phyloP scores from a whole-genome alignment of 2,329 filamentous ascomycete genomes.

The Pseudogymnoascus sp. region DNA sequence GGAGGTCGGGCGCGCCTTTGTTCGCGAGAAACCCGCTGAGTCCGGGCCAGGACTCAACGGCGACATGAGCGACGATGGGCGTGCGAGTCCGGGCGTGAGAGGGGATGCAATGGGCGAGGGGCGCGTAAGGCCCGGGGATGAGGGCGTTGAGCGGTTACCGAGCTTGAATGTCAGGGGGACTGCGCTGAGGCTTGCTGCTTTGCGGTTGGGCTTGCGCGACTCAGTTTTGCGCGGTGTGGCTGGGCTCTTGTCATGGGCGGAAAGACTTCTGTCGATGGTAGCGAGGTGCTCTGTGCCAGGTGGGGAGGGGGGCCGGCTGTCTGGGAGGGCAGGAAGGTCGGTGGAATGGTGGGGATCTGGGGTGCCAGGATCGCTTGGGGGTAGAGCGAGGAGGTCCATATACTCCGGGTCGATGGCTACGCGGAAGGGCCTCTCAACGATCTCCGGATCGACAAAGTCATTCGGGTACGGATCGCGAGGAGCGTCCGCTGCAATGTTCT shows the following conservation, averaged over 20 bases:
- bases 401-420: conserved; percentile 61
- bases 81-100: conserved; percentile 24
- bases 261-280: conserved; percentile 29
- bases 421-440: conserved; percentile 51
- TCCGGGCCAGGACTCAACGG: not conserved
- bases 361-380: conserved; percentile 51
- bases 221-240: not conserved
- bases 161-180: conserved; percentile 50
- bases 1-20: conserved; percentile 42
- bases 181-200: conserved; percentile 42
- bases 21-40: not conserved
- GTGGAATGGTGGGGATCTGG: conserved; percentile 33
- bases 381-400: conserved; percentile 57
- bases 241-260: not conserved
- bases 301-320: conserved; percentile 52
- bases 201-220: conserved; percentile 11
- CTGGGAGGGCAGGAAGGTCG: conserved; percentile 49
- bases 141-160: conserved; percentile 33
- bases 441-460: conserved; percentile 49
- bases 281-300: conserved; percentile 29
- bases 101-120: conserved; percentile 35
- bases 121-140: conserved; percentile 36
- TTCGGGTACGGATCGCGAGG: conserved; percentile 7
- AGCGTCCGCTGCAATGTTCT: conserved; percentile 3
- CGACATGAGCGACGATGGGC: conserved; percentile 30